A percentile compares a stretch with the other conserved stretches of the same genome.
These are phyloP conservation scores for Cucurbita moschata DNA, from an alignment of 306 rosid species.

Conservation along the genomic window DNA sequence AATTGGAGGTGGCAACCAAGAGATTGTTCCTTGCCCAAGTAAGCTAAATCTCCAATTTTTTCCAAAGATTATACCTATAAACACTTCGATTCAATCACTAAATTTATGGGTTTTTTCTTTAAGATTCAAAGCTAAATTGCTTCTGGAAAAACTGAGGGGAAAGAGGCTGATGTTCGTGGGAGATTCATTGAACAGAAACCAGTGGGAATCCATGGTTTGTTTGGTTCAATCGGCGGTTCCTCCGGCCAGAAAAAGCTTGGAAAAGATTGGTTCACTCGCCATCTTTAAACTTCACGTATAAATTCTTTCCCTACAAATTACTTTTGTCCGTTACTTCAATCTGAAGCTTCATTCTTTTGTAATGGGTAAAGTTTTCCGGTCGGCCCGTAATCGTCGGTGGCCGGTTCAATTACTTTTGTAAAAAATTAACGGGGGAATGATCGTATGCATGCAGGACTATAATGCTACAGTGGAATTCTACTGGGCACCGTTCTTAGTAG, in stretches of 20 bases:
- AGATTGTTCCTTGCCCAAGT: conserved; percentile 85
- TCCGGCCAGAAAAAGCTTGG: conserved; percentile 47
- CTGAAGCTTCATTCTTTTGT: neutral
- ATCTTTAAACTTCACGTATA: conserved; percentile 61
- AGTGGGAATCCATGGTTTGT: conserved; percentile 99
- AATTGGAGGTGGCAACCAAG: conserved; percentile 96
- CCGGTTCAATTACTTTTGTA: neutral
- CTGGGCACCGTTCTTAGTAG: conserved; percentile 94
- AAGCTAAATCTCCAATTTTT: neutral
- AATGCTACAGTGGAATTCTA: conserved; percentile 83
- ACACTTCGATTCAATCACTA: neutral
- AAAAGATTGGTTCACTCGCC: conserved; percentile 57
- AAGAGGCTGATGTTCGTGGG: conserved; percentile 99
- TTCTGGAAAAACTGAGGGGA: conserved; percentile 78
- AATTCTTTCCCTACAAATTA: neutral
- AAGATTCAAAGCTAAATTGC: conserved; percentile 69
- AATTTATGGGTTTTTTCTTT: neutral
- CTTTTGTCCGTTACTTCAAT: neutral
- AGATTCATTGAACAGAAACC: conserved; percentile 87
- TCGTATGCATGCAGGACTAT: conserved; percentile 37
- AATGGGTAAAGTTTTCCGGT: neutral
- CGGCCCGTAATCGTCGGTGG: neutral
- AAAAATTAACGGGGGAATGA: neutral
- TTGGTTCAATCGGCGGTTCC: conserved; percentile 66
- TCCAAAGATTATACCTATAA: neutral